Base-by-base conservation (phyloP, 805 yeast species). In the Cyberlindnera meyerae region DNA sequence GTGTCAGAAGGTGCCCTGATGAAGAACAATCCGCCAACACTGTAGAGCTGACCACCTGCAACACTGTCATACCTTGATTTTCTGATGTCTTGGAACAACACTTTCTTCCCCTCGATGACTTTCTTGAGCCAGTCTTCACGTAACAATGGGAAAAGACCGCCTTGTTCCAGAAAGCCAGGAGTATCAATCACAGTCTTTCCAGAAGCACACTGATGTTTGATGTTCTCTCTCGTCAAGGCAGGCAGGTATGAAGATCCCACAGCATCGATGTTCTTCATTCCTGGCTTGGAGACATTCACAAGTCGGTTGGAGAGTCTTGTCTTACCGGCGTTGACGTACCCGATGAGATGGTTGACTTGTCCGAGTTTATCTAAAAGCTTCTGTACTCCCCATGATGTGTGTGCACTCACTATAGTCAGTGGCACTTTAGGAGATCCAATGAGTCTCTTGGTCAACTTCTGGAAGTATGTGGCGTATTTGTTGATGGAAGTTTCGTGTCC, bases 321-420 rank as follows among this genome's bases (percentile, higher is more conserved):
- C 53, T 83, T 83, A 1, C 94, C 94, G 11, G 74, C 68, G 50
- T 83, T 83, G 9, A 81, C 76, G 40, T 68, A 69, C 1, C 94
- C 94, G 15, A 82, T 60, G 21, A 83, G 56, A 49, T 73, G 78
- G 7, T 72, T 55, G 22, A 61, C 58, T 7, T 31, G 15, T 0
- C 65, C 64, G 7, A 81, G 49, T 6, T 48, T 48, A 2, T 57
- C 47, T 8, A 66, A 44, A 3, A 82, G 49, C 2, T 52, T 47
- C 2, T 61, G 49, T 3, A 73, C 49, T 22, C 72, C 68, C 88
- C 88, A 80, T 18, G 66, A 64, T 8, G 61, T 58, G 24, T 58
- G 61, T 0, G 79, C 77, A 38, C 83, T 75, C 1, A 68, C 71
- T 4, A 75, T 48, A 29, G 65, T 53, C 2, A 82, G 74, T 14